These are phyloP conservation scores for Ascochyta lentis DNA, from an alignment of 2,329 filamentous ascomycete species.

Conservation along the genomic window DNA sequence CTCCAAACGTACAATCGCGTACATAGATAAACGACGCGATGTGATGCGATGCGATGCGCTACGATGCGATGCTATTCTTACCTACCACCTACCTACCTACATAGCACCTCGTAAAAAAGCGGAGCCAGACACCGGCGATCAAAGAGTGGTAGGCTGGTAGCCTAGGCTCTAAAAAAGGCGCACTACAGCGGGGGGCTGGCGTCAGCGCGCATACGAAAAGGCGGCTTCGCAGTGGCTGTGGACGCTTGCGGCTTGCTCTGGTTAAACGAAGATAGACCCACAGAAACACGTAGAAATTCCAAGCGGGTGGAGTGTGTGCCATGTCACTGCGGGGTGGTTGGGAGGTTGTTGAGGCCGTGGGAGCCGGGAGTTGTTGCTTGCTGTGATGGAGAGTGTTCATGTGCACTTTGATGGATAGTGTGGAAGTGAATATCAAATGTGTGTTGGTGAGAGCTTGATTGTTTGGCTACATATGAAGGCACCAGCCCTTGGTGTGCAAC, in stretches of 20 bases:
- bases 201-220: constrained; percentile 23
- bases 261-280: constrained; percentile 4
- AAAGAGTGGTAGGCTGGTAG: constrained; percentile 11
- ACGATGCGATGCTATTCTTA: not conserved
- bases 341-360: constrained; percentile 2
- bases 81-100: not conserved
- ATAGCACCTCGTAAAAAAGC: not conserved
- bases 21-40: no score
- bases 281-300: constrained; percentile 15
- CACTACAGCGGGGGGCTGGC: constrained; percentile 11
- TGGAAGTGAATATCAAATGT: not conserved
- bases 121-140: not conserved
- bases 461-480: constrained; percentile 39
- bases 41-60: no score
- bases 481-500: constrained; percentile 46
- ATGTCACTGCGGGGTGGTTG: constrained; percentile 10
- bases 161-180: not conserved
- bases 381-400: no score
- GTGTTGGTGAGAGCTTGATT: constrained; percentile 24
- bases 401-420: no score
- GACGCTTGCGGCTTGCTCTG: not conserved
- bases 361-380: not conserved
- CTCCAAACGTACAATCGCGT: no score
- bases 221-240: constrained; percentile 15
- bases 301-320: not conserved